Percentiles rank a stretch among this genome's conserved stretches.
These are phyloP conservation scores for Moringa oleifera DNA, from an alignment of 345 rosid genomes.

Conservation along the genomic window DNA sequence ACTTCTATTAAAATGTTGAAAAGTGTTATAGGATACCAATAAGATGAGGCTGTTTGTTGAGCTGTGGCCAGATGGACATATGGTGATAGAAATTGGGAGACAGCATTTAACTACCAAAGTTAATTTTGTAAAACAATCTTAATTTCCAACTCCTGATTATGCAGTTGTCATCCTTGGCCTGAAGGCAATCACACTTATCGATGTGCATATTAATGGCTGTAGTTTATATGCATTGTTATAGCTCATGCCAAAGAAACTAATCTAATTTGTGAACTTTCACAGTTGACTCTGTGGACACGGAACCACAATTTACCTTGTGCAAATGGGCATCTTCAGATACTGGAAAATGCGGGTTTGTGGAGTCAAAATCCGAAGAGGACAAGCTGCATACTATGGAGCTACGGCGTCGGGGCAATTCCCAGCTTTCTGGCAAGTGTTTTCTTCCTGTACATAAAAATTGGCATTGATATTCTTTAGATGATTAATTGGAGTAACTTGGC, in stretches of 20 bases:
- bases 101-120: too few species aligned
- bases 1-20: background rate
- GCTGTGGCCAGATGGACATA: background rate
- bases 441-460: conserved; percentile 1
- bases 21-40: background rate
- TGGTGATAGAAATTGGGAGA: too few species aligned
- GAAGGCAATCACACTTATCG: background rate
- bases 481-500: too few species aligned
- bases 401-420: conserved; percentile 37
- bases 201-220: background rate
- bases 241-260: background rate
- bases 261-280: conserved; percentile 12
- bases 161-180: too few species aligned
- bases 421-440: conserved; percentile 42
- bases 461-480: conserved; percentile 1
- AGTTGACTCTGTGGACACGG: conserved; percentile 37
- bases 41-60: background rate
- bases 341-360: conserved; percentile 22
- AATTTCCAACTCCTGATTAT: too few species aligned
- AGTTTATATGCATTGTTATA: background rate
- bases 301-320: conserved; percentile 49
- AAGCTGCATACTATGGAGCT: conserved; percentile 34
- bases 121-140: too few species aligned
- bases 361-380: conserved; percentile 25
- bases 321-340: conserved; percentile 61